Evolutionary conservation across 192 early-diverging fungal species (phyloP).

Genomic region (Backusella tuberculispora): DNA sequence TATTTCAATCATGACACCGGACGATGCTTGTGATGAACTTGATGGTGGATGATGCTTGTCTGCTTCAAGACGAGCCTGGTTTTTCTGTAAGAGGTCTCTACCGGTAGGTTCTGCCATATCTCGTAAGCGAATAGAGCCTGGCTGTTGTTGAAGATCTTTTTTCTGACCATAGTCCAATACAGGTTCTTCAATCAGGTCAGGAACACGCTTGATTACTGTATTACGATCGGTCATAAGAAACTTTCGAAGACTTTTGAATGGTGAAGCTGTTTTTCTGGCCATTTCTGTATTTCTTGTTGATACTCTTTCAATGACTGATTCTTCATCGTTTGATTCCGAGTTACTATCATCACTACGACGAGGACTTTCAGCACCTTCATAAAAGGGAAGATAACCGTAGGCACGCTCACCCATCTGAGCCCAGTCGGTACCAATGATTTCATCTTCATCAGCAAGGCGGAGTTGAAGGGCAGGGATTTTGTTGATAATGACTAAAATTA

Average conservation of each 20-base stretch:
- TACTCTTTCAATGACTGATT: neutral
- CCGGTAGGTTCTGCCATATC: conserved; percentile 23
- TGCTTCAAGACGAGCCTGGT: neutral
- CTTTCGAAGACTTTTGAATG: conserved; percentile 10
- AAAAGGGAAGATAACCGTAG: conserved; percentile 52
- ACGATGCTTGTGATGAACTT: neutral
- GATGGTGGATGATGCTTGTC: neutral
- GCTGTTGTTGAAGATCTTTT: conserved; percentile 10
- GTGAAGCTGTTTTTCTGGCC: neutral
- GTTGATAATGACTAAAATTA: conserved; percentile 75
- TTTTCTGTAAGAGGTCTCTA: conserved; percentile 29
- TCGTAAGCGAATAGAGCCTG: conserved; percentile 1
- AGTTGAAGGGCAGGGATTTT: conserved; percentile 74
- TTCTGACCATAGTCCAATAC: conserved; percentile 25
- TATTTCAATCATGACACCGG: neutral
- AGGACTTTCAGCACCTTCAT: conserved; percentile 11
- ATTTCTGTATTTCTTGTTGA: neutral
- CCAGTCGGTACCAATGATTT: conserved; percentile 76
- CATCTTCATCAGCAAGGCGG: conserved; percentile 77
- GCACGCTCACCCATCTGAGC: conserved; percentile 84
- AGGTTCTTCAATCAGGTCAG: conserved; percentile 39
- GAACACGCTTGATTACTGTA: conserved; percentile 35
- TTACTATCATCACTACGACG: neutral
- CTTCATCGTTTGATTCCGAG: neutral
- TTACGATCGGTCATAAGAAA: neutral